A percentile compares a stretch with the other conserved stretches of the same genome.
Conservation (phyloP, 108 stramenopile species). For the Cyclotella sp. region DNA sequence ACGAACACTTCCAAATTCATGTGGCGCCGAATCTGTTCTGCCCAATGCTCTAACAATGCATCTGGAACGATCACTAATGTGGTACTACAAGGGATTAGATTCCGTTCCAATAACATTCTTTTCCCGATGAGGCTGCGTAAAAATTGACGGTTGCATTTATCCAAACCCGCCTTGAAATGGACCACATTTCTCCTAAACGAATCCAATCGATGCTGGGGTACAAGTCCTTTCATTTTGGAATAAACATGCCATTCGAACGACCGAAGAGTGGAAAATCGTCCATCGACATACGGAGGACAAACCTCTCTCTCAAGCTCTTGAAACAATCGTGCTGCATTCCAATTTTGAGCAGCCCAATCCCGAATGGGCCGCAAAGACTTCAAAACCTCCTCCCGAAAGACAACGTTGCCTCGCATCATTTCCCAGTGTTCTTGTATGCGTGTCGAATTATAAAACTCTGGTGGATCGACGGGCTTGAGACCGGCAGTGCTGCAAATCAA, state of each 20-base stretch:
- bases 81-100: conserved; percentile 59
- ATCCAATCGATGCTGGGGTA: conserved; percentile 25
- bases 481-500: conserved; percentile 59
- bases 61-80: conserved; percentile 79
- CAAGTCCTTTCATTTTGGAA: not conserved
- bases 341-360: not conserved
- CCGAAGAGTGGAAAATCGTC: conserved; percentile 42
- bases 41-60: conserved; percentile 83
- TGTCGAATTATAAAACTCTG: conserved; percentile 54
- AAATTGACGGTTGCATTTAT: conserved; percentile 52
- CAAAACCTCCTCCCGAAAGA: conserved; percentile 38
- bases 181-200: conserved; percentile 54
- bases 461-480: conserved; percentile 38
- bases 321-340: not conserved
- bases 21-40: conserved; percentile 68
- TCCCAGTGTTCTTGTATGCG: conserved; percentile 42
- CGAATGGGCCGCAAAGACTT: conserved; percentile 38
- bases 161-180: conserved; percentile 49
- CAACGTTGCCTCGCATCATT: conserved; percentile 37
- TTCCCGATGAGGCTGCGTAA: conserved; percentile 37
- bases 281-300: conserved; percentile 41
- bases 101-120: conserved; percentile 57
- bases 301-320: conserved; percentile 15
- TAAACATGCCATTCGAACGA: conserved; percentile 51
- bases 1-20: conserved; percentile 54